These are phyloP conservation scores for Ophiostoma himal-ulmi DNA, from an alignment of 2,329 filamentous ascomycete species.

Conservation along the genomic window DNA sequence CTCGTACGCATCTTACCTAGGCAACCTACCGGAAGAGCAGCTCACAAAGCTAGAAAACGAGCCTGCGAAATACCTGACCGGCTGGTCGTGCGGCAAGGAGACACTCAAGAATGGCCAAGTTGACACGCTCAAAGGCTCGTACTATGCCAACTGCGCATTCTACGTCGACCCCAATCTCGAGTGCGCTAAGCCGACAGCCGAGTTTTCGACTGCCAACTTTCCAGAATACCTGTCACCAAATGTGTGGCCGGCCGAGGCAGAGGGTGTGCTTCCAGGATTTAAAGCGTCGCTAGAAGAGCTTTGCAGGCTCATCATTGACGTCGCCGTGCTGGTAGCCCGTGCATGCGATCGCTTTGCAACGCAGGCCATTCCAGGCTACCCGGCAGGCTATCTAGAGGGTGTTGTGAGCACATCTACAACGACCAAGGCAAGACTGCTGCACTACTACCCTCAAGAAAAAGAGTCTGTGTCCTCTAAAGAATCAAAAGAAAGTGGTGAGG, in stretches of 20 bases:
- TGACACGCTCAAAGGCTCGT: constrained; percentile 76
- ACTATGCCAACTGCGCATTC: constrained; percentile 78
- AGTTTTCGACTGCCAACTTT: constrained; percentile 58
- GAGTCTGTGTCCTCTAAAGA: neutral
- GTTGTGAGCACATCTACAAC: constrained; percentile 81
- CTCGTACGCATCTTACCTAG: constrained; percentile 84
- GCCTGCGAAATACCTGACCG: constrained; percentile 58
- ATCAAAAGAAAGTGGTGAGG: neutral
- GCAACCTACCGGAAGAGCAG: constrained; percentile 65
- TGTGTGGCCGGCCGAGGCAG: constrained; percentile 68
- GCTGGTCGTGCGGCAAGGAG: constrained; percentile 79
- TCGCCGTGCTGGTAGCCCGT: constrained; percentile 79
- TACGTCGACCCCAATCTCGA: constrained; percentile 60
- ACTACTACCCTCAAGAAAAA: constrained; percentile 71
- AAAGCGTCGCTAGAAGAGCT: constrained; percentile 64
- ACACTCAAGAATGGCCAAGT: constrained; percentile 71
- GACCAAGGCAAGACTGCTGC: constrained; percentile 84
- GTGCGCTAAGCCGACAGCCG: constrained; percentile 54
- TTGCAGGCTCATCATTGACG: constrained; percentile 81
- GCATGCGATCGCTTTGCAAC: constrained; percentile 83
- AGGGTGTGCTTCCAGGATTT: constrained; percentile 68
- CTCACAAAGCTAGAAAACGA: constrained; percentile 59
- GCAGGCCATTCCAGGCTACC: constrained; percentile 71
- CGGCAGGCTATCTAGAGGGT: constrained; percentile 71
- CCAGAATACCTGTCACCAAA: constrained; percentile 87